Evolutionary conservation across 208 protist species (phyloP).

Genomic region (Trypanosoma scelopori): DNA sequence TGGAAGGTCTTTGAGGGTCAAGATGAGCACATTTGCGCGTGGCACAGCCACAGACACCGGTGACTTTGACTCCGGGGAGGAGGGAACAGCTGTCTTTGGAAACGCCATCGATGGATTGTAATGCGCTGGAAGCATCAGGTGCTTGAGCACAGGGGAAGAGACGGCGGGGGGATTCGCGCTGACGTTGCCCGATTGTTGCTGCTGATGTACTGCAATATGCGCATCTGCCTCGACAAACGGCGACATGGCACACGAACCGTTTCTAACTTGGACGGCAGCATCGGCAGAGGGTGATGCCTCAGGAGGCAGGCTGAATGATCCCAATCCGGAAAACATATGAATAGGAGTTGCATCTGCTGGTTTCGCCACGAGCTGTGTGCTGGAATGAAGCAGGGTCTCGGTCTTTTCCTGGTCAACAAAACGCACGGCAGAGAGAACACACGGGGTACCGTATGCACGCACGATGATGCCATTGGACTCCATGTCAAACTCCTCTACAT

Average conservation of each 20-base stretch:
- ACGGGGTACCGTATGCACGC: slow-evolving; percentile 89
- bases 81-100: not conserved
- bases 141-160: not conserved
- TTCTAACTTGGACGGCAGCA: not conserved
- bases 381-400: not conserved
- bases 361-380: not conserved
- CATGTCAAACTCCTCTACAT: slow-evolving; percentile 89
- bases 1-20: slow-evolving; percentile 86
- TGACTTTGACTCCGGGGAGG: not conserved
- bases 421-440: slow-evolving; percentile 73
- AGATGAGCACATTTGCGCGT: slow-evolving; percentile 62
- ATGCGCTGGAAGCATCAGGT: not conserved
- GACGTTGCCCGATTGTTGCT: no score
- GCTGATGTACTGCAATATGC: no score
- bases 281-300: not conserved
- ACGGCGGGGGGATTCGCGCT: no score
- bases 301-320: not conserved
- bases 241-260: not conserved
- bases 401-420: slow-evolving; percentile 45
- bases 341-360: slow-evolving; percentile 1
- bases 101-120: not conserved
- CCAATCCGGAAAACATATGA: not conserved
- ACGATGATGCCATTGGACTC: slow-evolving; percentile 89
- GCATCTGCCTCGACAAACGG: no score
- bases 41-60: slow-evolving; percentile 14